These are phyloP conservation scores for Microascus cirrosus DNA, from an alignment of 2,329 filamentous ascomycete genomes.

Conservation along the genomic window DNA sequence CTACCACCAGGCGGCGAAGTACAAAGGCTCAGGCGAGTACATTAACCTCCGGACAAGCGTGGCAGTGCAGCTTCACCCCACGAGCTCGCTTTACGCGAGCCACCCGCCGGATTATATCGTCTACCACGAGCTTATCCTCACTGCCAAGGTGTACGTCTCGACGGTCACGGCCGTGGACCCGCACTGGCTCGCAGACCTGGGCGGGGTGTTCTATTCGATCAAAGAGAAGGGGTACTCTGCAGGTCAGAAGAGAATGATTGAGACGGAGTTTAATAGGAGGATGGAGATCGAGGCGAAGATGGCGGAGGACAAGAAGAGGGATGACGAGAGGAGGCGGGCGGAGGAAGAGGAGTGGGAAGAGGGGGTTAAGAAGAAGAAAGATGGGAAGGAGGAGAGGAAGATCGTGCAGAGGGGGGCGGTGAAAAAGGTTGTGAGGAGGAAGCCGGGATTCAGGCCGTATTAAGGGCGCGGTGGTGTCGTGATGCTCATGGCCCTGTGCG, in stretches of 20 bases:
- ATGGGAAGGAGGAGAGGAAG: slow-evolving; percentile 32
- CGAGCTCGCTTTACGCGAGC: slow-evolving; percentile 84
- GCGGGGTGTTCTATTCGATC: slow-evolving; percentile 92
- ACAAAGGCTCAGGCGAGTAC: slow-evolving; percentile 95
- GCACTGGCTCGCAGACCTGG: slow-evolving; percentile 92
- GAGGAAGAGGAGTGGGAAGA: slow-evolving; percentile 31
- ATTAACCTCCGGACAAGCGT: slow-evolving; percentile 93
- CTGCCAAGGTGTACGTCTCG: slow-evolving; percentile 95
- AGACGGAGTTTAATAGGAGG: slow-evolving; percentile 83
- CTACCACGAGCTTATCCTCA: slow-evolving; percentile 96
- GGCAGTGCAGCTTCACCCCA: slow-evolving; percentile 88
- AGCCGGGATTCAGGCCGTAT: slow-evolving; percentile 8
- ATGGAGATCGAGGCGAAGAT: slow-evolving; percentile 92
- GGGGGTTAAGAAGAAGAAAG: slow-evolving; percentile 25
- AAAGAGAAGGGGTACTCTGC: slow-evolving; percentile 96
- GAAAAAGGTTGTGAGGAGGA: slow-evolving; percentile 28
- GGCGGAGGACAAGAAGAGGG: slow-evolving; percentile 67
- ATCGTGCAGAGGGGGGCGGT: slow-evolving; percentile 51
- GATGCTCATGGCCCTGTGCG: not conserved
- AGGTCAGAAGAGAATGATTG: slow-evolving; percentile 73
- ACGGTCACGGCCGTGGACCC: slow-evolving; percentile 94
- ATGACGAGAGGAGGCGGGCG: slow-evolving; percentile 41
- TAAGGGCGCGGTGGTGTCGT: not conserved
- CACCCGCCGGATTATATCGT: slow-evolving; percentile 95
- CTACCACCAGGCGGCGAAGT: slow-evolving; percentile 94